Percentiles rank a stretch among this genome's conserved stretches.
phyloP scores from a whole-genome alignment of 306 rosid genomes.

The Sechiopsis laciniata region DNA sequence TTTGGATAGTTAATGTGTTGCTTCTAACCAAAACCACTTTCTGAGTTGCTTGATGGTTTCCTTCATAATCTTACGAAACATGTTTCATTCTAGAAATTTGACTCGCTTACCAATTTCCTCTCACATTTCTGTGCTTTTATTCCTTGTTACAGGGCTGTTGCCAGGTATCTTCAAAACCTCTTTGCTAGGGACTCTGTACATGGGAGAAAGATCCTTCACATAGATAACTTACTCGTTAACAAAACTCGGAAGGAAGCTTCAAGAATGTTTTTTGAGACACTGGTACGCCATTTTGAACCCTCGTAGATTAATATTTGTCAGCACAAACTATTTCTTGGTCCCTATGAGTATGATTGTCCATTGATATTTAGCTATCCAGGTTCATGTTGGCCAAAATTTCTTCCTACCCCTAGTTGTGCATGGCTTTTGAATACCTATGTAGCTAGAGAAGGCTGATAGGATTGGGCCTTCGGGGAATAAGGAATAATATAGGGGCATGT shows the following conservation, averaged over 20 bases:
- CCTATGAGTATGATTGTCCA: not conserved
- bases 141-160: slow-evolving; percentile 63
- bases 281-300: slow-evolving; percentile 46
- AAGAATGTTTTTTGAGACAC: slow-evolving; percentile 67
- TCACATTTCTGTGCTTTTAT: not conserved
- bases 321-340: slow-evolving; percentile 9
- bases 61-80: not conserved
- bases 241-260: slow-evolving; percentile 74
- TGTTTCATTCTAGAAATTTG: not conserved
- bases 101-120: not conserved
- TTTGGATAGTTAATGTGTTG: not conserved
- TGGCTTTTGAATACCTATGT: too few relatives aligned
- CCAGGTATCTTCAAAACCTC: slow-evolving; percentile 79
- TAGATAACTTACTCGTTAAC: slow-evolving; percentile 63
- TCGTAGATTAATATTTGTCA: not conserved
- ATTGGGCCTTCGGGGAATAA: too few relatives aligned
- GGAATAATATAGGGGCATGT: too few relatives aligned
- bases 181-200: slow-evolving; percentile 65
- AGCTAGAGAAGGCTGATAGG: too few relatives aligned
- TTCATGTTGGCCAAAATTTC: not conserved
- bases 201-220: slow-evolving; percentile 56
- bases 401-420: not conserved
- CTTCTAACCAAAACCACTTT: not conserved
- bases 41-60: not conserved
- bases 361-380: not conserved